A percentile compares a stretch with the other conserved stretches of the same genome.
Conservation (phyloP, 208 protist species). For the Crithidia acanthocephali region DNA sequence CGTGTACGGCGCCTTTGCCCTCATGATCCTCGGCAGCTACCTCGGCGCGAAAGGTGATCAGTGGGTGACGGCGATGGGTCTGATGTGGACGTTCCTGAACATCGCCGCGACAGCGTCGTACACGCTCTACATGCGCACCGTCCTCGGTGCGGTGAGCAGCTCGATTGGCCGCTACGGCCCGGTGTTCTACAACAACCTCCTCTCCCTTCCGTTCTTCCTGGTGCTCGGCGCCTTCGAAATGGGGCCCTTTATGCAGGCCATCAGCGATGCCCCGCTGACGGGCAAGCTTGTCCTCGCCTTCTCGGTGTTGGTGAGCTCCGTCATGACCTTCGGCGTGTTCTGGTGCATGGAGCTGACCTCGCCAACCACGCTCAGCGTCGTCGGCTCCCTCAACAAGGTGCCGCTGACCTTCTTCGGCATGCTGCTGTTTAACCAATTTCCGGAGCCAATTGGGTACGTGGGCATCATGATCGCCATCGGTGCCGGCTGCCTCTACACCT, state of each 20-base stretch:
- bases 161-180: slow-evolving; percentile 79
- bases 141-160: slow-evolving; percentile 54
- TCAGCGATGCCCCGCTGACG: slow-evolving; percentile 10
- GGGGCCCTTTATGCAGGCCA: slow-evolving; percentile 9
- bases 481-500: slow-evolving; percentile 81
- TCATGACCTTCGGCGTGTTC: slow-evolving; percentile 89
- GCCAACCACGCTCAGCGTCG: slow-evolving; percentile 90
- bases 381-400: slow-evolving; percentile 87
- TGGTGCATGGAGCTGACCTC: slow-evolving; percentile 91
- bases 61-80: slow-evolving; percentile 76
- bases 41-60: slow-evolving; percentile 63
- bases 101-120: slow-evolving; percentile 76
- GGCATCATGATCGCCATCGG: slow-evolving; percentile 76
- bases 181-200: slow-evolving; percentile 90
- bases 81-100: slow-evolving; percentile 87
- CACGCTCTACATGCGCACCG: slow-evolving; percentile 87
- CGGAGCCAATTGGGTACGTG: slow-evolving; percentile 62
- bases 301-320: slow-evolving; percentile 63
- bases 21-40: slow-evolving; percentile 74
- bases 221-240: slow-evolving; percentile 27
- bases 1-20: slow-evolving; percentile 55
- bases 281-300: slow-evolving; percentile 45
- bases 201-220: slow-evolving; percentile 80
- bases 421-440: slow-evolving; percentile 84
- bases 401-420: slow-evolving; percentile 86